phyloP scores from a whole-genome alignment of 2,329 filamentous ascomycete genomes.

The Pseudocercospora musae region DNA sequence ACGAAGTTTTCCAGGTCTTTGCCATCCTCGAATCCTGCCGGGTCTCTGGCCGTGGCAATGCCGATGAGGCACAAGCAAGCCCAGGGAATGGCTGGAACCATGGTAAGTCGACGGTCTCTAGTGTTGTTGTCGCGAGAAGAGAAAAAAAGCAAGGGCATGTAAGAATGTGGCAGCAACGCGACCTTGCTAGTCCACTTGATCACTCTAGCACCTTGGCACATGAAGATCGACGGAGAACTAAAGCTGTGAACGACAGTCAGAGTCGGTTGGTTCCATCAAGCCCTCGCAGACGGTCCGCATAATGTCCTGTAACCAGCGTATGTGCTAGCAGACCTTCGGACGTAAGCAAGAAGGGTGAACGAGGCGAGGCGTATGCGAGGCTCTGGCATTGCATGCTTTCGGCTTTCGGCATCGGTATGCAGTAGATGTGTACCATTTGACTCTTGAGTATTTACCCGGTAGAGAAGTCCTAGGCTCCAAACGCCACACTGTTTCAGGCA shows the following conservation, averaged over 20 bases:
- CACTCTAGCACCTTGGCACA: not conserved
- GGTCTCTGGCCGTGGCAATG: not conserved
- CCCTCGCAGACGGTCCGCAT: not conserved
- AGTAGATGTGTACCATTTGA: too few relatives aligned
- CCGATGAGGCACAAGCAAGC: not conserved
- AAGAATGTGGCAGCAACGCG: not conserved
- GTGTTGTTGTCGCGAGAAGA: not conserved
- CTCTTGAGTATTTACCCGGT: too few relatives aligned
- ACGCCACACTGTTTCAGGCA: not conserved
- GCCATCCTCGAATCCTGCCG: conserved; percentile 6
- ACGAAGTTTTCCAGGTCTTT: conserved; percentile 4
- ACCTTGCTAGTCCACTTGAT: not conserved
- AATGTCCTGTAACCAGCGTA: not conserved
- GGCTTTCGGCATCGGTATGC: not conserved
- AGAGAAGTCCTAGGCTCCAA: not conserved
- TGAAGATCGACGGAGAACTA: not conserved
- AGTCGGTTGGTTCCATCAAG: not conserved
- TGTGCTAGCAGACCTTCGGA: not conserved
- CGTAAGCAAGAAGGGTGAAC: not conserved
- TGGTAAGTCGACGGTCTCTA: not conserved
- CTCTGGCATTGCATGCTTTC: not conserved
- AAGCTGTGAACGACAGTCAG: not conserved
- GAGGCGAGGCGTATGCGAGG: not conserved
- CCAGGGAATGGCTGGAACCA: not conserved
- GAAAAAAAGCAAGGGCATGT: not conserved